Evolutionary conservation across 805 yeast genomes (phyloP), one percentile per base, ranked within the genome.

Genomic region (Starmerella ratchasimensis): DNA sequence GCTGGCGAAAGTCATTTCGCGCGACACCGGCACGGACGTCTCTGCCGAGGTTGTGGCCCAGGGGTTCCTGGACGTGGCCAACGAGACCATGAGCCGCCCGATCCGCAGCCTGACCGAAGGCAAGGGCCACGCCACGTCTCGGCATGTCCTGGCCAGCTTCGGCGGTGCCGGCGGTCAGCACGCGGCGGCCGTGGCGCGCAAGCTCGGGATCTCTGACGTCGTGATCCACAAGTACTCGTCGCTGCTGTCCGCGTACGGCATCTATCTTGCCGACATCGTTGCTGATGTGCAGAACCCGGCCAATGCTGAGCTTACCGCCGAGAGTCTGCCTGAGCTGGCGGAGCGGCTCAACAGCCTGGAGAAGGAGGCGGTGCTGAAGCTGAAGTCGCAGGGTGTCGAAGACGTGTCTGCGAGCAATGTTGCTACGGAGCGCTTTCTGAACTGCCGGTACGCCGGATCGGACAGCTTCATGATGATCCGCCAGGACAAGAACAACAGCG

Each of bases 111-210:
- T 83, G 36, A 82, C 94, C 0, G 94, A 82, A 54, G 81, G 88
- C 2, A 80, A 75, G 52, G 94, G 94, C 4, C 73, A 74, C 51
- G 65, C 71, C 29, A 67, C 74, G 0, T 55, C 78, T 8, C 62
- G 68, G 9, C 94, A 83, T 55, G 61, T 77, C 41, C 59, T 83
- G 42, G 93, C 84, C 1, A 69, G 88, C 2, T 83, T 83, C 59
- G 94, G 94, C 33, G 94, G 94, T 34, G 93, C 93, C 19, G 94
- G 94, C 37, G 94, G 94, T 7, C 94, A 83, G 58, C 86, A 80
- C 57, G 86, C 90, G 2, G 74, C 71, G 34, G 74, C 80, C 8
- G 74, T 83, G 25, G 93, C 93, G 1, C 65, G 71, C 40, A 66
- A 69, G 19, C 63, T 83, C 43, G 84, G 84, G 7, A 78, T 83